A percentile compares a stretch with the other conserved stretches of the same genome.
These are phyloP conservation scores for Eruca vesicaria DNA, from an alignment of 441 rosid species.

Conservation along the genomic window DNA sequence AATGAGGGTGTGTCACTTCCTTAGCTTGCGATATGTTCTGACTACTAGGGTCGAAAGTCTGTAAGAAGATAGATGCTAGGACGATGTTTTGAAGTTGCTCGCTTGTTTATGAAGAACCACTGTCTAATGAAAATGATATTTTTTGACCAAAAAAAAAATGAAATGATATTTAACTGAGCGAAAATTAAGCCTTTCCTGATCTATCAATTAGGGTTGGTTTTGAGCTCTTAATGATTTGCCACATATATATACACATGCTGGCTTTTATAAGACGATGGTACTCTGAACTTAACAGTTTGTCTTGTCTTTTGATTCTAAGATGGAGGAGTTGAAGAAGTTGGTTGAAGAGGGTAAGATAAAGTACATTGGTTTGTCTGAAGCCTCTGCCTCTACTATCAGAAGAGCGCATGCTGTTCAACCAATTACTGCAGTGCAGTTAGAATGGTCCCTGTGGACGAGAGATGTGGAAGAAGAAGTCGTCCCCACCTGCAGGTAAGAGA, in stretches of 20 bases:
- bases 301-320: conserved; percentile 23
- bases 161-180: background rate
- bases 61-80: background rate
- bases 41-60: too few species aligned
- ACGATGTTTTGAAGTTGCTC: background rate
- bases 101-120: background rate
- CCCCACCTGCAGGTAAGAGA: conserved; percentile 46
- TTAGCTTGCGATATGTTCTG: background rate
- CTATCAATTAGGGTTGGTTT: background rate
- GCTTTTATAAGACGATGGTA: too few species aligned
- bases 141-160: too few species aligned
- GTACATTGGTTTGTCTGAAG: conserved; percentile 67
- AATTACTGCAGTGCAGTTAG: conserved; percentile 59
- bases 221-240: too few species aligned
- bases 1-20: background rate
- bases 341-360: conserved; percentile 68
- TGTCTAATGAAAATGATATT: background rate
- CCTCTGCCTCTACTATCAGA: conserved; percentile 67
- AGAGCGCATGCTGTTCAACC: conserved; percentile 82
- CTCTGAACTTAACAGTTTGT: background rate
- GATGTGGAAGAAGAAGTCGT: conserved; percentile 63
- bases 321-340: conserved; percentile 68
- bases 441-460: conserved; percentile 76
- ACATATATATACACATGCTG: too few species aligned
- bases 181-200: background rate